Conservation (phyloP, 345 rosid species). For the Brassica cretica region DNA sequence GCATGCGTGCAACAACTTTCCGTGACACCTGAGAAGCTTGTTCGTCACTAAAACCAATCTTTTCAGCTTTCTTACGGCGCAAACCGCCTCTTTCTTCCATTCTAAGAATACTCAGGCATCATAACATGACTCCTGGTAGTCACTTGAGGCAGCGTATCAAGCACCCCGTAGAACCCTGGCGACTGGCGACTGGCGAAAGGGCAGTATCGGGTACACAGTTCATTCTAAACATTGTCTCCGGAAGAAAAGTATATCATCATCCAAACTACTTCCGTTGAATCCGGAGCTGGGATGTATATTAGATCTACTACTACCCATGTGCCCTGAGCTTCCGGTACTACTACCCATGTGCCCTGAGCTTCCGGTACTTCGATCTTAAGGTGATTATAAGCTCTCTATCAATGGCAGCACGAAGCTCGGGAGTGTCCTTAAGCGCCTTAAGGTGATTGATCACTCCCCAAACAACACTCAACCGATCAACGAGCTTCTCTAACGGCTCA, state of each 20-base stretch:
- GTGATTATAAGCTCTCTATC: too few relatives aligned
- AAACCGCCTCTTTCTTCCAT: slow-evolving; percentile 70
- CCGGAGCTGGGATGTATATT: slow-evolving; percentile 45
- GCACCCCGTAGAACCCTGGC: slow-evolving; percentile 62
- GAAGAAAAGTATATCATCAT: slow-evolving; percentile 65
- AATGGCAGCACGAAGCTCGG: too few relatives aligned
- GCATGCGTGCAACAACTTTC: slow-evolving; percentile 67
- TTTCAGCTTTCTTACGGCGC: slow-evolving; percentile 58
- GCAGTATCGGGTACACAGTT: slow-evolving; percentile 89
- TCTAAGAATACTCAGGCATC: slow-evolving; percentile 60
- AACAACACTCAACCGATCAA: too few relatives aligned
- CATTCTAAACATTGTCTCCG: slow-evolving; percentile 72
- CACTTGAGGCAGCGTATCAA: slow-evolving; percentile 76
- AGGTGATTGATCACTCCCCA: too few relatives aligned
- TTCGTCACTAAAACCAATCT: slow-evolving; percentile 58
- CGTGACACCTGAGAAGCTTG: slow-evolving; percentile 66
- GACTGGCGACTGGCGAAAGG: too few relatives aligned
- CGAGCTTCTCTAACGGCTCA: too few relatives aligned
- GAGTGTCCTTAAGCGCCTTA: too few relatives aligned
- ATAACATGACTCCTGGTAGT: slow-evolving; percentile 61
- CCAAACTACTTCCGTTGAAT: slow-evolving; percentile 48
- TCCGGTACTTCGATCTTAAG: too few relatives aligned
- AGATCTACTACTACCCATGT: slow-evolving; percentile 39
- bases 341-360: too few relatives aligned
- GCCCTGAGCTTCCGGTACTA: slow-evolving; percentile 38